Base-by-base conservation (phyloP, 176 grass and related monocot species). In the Bothriochloa decipiens region DNA sequence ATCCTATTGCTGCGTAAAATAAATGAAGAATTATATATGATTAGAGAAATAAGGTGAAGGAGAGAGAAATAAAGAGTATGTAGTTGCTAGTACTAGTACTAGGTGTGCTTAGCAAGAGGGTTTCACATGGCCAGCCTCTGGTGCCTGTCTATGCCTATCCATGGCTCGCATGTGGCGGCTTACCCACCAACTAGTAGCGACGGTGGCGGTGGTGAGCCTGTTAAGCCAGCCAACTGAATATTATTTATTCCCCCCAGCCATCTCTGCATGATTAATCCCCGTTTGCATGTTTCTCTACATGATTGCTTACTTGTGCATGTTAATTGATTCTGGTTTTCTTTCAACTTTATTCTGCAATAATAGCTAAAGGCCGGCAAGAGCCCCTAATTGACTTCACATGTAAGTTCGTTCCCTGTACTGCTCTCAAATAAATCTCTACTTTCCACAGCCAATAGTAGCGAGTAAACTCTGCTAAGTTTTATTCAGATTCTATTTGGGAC, bases 21-120 rank as follows among this genome's bases (percentile, higher is more conserved):
- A 61, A 61, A 63, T 79, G 40, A 40, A 32, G 47, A 0, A 60
- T n/a, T n/a, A n/a, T n/a, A n/a, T 72, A 47, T 42, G 8, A 18
- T 18, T 52, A 75, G 22, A 47, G 67, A 79, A 63, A n/a, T n/a
- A n/a, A 60, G 78, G 41, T 20, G 41, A n/a, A 7, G 25, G 3
- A 36, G 37, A 29, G 26, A 85, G 65, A 35, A 47, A 46, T n/a
- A 11, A 5, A 3, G 60, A 62, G 58, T 32, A 32, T 32, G 29
- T 13, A 26, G 23, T 1, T 25, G 10, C 9, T 36, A 36, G 11
- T 14, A 29, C 9, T 36, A 36, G 11, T 14, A 29, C n/a, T n/a
- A n/a, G n/a, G 62, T 68, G 70, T 95, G 88, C 90, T 88, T 73
- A 73, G 90, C 77, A 81, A 95, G 90, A 92, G 90, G 88, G 81